Percentiles rank a stretch among this genome's conserved stretches.
Conservation (phyloP, 176 grass and related monocot genomes). For the Calamus simplicifolius region DNA sequence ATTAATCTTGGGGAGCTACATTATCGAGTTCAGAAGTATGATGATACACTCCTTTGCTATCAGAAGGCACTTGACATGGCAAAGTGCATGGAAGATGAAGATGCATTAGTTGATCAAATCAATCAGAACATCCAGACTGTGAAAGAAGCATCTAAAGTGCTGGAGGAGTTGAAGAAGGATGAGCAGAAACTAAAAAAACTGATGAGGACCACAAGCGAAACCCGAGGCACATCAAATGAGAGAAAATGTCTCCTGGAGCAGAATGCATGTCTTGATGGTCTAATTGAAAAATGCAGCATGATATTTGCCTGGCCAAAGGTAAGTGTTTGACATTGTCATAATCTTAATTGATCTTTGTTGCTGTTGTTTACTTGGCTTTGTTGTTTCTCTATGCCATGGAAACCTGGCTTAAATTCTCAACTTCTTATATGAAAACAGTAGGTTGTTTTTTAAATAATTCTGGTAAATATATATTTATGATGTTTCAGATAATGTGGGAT, state of each 20-base stretch:
- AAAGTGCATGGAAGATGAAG: slow-evolving; percentile 65
- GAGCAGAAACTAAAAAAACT: slow-evolving; percentile 83
- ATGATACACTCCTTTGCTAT: slow-evolving; percentile 65
- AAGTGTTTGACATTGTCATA: slow-evolving; percentile 21
- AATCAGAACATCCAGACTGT: slow-evolving; percentile 63
- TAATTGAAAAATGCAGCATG: slow-evolving; percentile 52
- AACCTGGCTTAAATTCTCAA: too few relatives aligned
- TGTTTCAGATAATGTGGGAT: too few relatives aligned
- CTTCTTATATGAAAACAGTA: too few relatives aligned
- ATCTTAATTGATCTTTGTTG: slow-evolving; percentile 8
- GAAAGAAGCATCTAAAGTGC: slow-evolving; percentile 46
- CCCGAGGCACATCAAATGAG: slow-evolving; percentile 51
- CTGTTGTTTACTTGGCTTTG: background rate
- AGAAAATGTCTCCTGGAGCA: slow-evolving; percentile 79
- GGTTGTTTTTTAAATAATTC: too few relatives aligned
- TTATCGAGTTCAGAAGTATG: slow-evolving; percentile 50
- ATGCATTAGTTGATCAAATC: slow-evolving; percentile 61
- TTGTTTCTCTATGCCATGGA: too few relatives aligned
- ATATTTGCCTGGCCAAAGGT: slow-evolving; percentile 89
- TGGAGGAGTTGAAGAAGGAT: slow-evolving; percentile 58
- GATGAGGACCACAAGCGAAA: slow-evolving; percentile 44
- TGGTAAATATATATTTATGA: too few relatives aligned
- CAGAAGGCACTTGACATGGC: slow-evolving; percentile 48
- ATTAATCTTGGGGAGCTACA: slow-evolving; percentile 76
- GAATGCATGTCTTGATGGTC: slow-evolving; percentile 46